Base-by-base conservation (phyloP, 23 red algal species). In the Pyropia haitanensis region DNA sequence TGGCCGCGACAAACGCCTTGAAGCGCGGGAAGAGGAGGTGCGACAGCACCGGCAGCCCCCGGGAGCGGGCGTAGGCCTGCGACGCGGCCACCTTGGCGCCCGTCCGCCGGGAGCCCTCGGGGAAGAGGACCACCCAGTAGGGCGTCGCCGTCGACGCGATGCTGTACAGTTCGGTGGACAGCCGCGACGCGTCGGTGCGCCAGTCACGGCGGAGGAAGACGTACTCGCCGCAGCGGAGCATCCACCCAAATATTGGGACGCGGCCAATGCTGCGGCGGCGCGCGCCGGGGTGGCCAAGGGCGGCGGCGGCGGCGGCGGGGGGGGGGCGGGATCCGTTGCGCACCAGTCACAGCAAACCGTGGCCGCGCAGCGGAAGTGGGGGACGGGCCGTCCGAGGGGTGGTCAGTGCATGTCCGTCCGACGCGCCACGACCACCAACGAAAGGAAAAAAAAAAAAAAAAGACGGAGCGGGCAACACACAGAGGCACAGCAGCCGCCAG, bases 21-120 rank as follows among this genome's bases (percentile, higher is more conserved):
- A 81, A 90, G 21, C 85, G 74, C 3, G 85, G 85, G 29, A 72
- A 73, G 14, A 90, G 76, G 24, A 90, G 70, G 58, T 90, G 61
- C 23, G 48, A 21, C 14, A 63, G 46, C 16, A 77, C 66, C 27
- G 20, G 65, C 27, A 77, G 57, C n/a, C 57, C 65, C 12, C 51
- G 51, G 18, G 62, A 51, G 9, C 25, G 4, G 0, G 71, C 60
- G 58, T 71, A 81, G 18, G 56, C 65, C 26, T 80, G 58, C 22
- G 71, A 78, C 19, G 61, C 28, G 5, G 63, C 32, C 27, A 72
- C 73, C 58, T 75, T 90, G 16, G 69, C 61, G 17, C 53, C 34
- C 7, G 85, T 74, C 18, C 66, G 60, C 24, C 85, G 69, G 24
- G 85, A 72, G 15, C 85, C 85, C 48, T 90, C 85, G 6, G 85